Evolutionary conservation across 306 rosid genomes (phyloP), one percentile per base, ranked within the genome.

Genomic region (Cyclanthera cordifolia): DNA sequence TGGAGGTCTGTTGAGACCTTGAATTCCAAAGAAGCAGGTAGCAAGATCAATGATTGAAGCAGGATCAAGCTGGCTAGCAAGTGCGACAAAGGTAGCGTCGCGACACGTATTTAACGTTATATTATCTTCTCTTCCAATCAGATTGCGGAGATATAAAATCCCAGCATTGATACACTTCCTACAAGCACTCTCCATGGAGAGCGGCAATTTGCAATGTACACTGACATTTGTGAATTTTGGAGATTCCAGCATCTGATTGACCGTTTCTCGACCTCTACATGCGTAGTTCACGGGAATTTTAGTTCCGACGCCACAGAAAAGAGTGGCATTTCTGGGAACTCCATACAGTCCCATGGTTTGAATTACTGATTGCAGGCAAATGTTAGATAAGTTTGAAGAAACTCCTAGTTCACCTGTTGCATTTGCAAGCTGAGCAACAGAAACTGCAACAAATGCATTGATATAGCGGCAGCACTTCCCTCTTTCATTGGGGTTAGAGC

Each of bases 401-500:
- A 90, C 95, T 60, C 99, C 99, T n/a, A 93, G 84, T 76, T 77
- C 79, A 73, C 91, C 77, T 41, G 99, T 86, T 63, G 73, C 79
- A 81, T 87, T 93, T 75, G 96, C 95, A 74, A 81, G 81, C 71
- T 78, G 90, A 54, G 94, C 88, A 73, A 93, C 76, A 56, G 95
- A 88, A 73, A 93, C 76, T 34, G 99, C 96, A 78, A 86, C 60
- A 16, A 86, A 79, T 70, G 96, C 94, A 78, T 93, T 93, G 57
- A 93, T 85, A 75, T 85, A 86, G 76, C 99, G 96, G 83, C 99
- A 93, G 76, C 99, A 93, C 51, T 86, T 86, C 71, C 94, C 95
- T 61, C 99, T 79, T 69, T 88, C 85, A 53, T 77, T 78, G 14
- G 71, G 80, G 75, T 76, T 67, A 24, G 88, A 85, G 83, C 99